Base-by-base conservation (phyloP, 306 rosid genomes). In the Betula pendula region DNA sequence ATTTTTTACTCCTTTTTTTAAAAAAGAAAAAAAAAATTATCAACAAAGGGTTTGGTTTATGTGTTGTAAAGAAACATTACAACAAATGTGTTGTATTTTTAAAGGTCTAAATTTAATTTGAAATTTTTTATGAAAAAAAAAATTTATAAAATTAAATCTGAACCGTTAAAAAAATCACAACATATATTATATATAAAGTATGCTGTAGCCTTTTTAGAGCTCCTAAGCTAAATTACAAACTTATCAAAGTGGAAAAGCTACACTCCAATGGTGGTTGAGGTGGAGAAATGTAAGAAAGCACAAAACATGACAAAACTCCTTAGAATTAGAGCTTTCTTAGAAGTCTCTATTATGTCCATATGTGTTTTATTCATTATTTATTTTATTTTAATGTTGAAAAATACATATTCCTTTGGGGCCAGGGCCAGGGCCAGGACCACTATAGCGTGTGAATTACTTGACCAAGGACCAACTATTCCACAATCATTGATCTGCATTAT, bases 391-490 rank as follows among this genome's bases (percentile, higher is more conserved):
- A n/a, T n/a, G n/a, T n/a, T 7, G 16, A 5, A 13, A 29, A 13
- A 31, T 1, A 13, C 8, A 9, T 15, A 15, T 4, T 15, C 40
- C 8, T 14, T 6, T 60, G 6, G 42, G 33, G 33, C 0, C 2
- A 2, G 33, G 33, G 66, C n/a, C n/a, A n/a, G 19, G 66, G 2
- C 66, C 38, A 25, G 13, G 31, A 2, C n/a, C 7, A 38, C 38
- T 38, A 24, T 55, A 29, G 47, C 62, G 11, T 45, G 8, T 53
- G 10, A 48, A 45, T 75, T 44, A 76, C 75, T 55, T 76, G 79
- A 74, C 77, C 65, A 81, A 80, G 73, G 79, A 74, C 77, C 65
- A 81, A 80, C 73, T 56, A 81, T 68, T 68, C 70, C 59, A 42
- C 77, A 81, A 78, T 68, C 77, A 58, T 70, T 66, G 68, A 4